Evolutionary conservation across 179 eudicot species (phyloP), one percentile per base, ranked within the genome.

Genomic region (Carnegiea gigantea): DNA sequence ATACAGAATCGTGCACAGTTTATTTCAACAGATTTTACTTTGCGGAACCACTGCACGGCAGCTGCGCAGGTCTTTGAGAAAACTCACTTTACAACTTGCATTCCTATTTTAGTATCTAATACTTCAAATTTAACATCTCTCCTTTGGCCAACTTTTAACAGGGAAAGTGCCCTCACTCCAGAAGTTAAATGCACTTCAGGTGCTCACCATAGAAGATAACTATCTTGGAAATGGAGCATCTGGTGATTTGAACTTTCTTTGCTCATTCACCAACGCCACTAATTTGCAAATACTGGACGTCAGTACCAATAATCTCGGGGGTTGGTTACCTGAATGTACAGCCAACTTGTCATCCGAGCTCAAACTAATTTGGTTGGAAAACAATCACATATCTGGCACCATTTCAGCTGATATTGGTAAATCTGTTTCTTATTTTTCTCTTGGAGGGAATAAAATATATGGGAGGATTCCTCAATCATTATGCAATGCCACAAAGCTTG

Each of bases 381-480:
- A 23, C 11, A 62, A 62, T 23, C 28, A n/a, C 28, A 21, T 62
- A 6, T 21, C 68, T 21, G 68, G 68, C 3, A 5, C 12, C 26
- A 23, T 62, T 62, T 26, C 68, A 62, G 28, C n/a, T 18, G 62
- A 20, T 57, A 57, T 57, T 18, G n/a, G 3, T 18, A 57, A 20
- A 15, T 18, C 15, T 57, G 62, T 18, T 57, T 28, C 11, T 7
- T 62, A 9, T 62, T 11, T 57, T 3, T 15, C n/a, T 0, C 17
- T 57, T 3, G n/a, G 7, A 20, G 3, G 2, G 4, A 91, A 86
- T 44, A 78, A 11, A 6, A 60, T 91, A 46, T 5, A 20, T 59
- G 91, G 94, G 38, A 23, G 57, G 1, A 87, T 90, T 38, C 90
- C 92, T 21, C 59, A 14, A 9, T 83, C 90, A 4, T 44, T 90